phyloP scores from a whole-genome alignment of 176 grass and related monocot species.

The Hordeum vulgare region DNA sequence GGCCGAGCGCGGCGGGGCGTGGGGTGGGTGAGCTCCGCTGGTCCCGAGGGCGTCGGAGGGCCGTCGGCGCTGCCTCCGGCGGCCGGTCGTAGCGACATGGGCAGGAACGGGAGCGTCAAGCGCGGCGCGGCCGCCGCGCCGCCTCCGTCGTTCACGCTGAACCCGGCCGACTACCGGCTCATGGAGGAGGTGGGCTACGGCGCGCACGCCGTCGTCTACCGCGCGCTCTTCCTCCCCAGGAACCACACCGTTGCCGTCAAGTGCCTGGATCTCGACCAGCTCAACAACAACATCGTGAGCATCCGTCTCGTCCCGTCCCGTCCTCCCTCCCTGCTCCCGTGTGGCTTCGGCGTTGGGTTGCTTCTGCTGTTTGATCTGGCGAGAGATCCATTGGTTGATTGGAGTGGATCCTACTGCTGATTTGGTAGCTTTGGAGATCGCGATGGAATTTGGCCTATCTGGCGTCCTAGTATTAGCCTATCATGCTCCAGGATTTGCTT shows the following conservation, averaged over 20 bases:
- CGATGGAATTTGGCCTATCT: background rate
- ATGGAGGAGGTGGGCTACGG: slow-evolving; percentile 90
- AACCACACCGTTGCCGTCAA: slow-evolving; percentile 82
- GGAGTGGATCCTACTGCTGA: slow-evolving; percentile 8
- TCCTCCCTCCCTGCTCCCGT: background rate
- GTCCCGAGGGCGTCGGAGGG: background rate
- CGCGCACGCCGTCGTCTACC: slow-evolving; percentile 87
- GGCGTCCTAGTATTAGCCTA: background rate
- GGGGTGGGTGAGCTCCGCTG: background rate
- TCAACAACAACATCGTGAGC: slow-evolving; percentile 95
- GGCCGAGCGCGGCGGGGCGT: background rate
- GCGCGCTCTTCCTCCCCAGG: slow-evolving; percentile 63
- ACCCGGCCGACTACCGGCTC: slow-evolving; percentile 53
- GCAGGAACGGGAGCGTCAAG: slow-evolving; percentile 31
- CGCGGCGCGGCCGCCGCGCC: background rate
- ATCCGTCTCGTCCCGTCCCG: background rate
- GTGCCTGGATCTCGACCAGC: slow-evolving; percentile 99
- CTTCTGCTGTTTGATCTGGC: slow-evolving; percentile 29
- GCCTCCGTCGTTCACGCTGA: slow-evolving; percentile 53
- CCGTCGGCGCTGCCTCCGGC: background rate
- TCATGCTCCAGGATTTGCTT: background rate
- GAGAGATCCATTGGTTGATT: slow-evolving; percentile 46
- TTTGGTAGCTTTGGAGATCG: slow-evolving; percentile 15
- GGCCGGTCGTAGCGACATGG: slow-evolving; percentile 11
- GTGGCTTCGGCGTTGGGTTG: background rate